These are phyloP conservation scores for Wickerhamomyces sydowiorum DNA, from an alignment of 805 yeast species.

Conservation along the genomic window DNA sequence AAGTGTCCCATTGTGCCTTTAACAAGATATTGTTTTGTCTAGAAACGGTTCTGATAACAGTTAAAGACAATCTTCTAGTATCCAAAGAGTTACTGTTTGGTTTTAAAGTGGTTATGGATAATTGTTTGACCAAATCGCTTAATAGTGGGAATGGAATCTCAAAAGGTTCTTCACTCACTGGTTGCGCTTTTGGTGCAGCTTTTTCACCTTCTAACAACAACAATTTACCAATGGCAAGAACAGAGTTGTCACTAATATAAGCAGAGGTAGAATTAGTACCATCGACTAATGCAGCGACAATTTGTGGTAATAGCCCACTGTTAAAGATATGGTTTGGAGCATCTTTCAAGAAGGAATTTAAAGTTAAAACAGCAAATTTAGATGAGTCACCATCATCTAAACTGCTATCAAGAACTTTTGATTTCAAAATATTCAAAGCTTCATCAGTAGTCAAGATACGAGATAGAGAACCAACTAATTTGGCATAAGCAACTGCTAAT, in stretches of 20 bases:
- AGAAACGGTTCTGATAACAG: conserved; percentile 69
- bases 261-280: conserved; percentile 37
- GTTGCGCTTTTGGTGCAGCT: conserved; percentile 29
- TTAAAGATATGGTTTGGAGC: conserved; percentile 61
- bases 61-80: conserved; percentile 72
- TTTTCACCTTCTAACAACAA: conserved; percentile 46
- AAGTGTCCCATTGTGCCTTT: conserved; percentile 43
- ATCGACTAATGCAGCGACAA: conserved; percentile 41
- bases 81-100: conserved; percentile 65
- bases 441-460: conserved; percentile 60
- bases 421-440: conserved; percentile 50
- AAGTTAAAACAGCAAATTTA: conserved; percentile 61
- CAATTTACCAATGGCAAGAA: conserved; percentile 77
- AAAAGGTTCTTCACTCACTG: conserved; percentile 25
- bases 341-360: conserved; percentile 76
- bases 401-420: conserved; percentile 49
- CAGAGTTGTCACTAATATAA: conserved; percentile 68
- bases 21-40: conserved; percentile 52
- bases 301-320: conserved; percentile 42
- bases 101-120: conserved; percentile 41
- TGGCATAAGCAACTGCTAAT: conserved; percentile 70
- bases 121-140: conserved; percentile 38
- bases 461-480: conserved; percentile 71
- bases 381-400: conserved; percentile 37
- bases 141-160: conserved; percentile 37